phyloP scores from a whole-genome alignment of 495 filamentous ascomycete species.

The Aspergillus olivimuriae region DNA sequence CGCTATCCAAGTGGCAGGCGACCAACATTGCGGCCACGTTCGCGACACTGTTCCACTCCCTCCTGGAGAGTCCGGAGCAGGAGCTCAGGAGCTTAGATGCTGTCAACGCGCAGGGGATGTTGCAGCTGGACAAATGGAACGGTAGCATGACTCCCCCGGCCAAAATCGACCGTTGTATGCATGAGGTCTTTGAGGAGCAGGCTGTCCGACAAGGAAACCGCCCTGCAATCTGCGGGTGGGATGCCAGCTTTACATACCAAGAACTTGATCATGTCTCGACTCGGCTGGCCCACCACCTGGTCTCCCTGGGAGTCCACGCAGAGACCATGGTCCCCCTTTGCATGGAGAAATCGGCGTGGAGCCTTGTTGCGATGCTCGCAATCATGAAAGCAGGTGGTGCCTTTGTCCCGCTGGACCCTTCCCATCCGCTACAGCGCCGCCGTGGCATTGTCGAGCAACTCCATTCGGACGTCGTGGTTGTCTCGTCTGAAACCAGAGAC shows the following conservation, averaged over 20 bases:
- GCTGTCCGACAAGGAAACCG: too few species aligned
- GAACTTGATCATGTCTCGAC: constrained; percentile 25
- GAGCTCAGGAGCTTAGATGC: too few species aligned
- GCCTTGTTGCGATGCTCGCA: constrained; percentile 1
- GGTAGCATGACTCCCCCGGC: too few species aligned
- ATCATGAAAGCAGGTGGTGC: constrained; percentile 2
- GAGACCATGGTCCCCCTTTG: constrained; percentile 28
- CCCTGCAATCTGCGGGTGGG: constrained; percentile 18
- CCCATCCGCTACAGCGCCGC: background rate
- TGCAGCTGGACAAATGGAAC: too few species aligned
- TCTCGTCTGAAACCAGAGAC: too few species aligned
- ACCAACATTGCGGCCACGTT: too few species aligned
- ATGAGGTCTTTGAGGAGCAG: too few species aligned
- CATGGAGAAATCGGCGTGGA: constrained; percentile 31
- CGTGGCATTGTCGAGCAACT: background rate
- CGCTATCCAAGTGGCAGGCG: too few species aligned
- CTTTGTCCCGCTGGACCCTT: constrained; percentile 37
- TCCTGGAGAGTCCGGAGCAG: too few species aligned
- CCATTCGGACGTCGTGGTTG: background rate
- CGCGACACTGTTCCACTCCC: too few species aligned
- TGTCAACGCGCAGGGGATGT: too few species aligned
- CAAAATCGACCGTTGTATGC: too few species aligned
- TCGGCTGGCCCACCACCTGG: constrained; percentile 22
- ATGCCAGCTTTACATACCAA: constrained; percentile 19
- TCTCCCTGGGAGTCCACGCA: constrained; percentile 17